These are phyloP conservation scores for Saitozyma sp. DNA, from an alignment of 768 basidiomycete genomes.

Conservation along the genomic window DNA sequence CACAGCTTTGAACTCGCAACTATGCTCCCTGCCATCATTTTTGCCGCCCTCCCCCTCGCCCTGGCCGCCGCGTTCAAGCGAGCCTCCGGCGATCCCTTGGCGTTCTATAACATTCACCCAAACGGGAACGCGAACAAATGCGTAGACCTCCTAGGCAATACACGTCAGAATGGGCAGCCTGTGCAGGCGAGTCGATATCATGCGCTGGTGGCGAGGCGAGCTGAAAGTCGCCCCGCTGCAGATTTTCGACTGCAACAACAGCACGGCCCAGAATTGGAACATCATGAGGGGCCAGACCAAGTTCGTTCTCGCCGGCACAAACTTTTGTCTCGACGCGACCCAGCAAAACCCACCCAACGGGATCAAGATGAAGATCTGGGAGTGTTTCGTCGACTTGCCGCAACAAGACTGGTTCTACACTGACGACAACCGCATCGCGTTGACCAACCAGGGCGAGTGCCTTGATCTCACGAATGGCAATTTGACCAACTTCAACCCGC, in stretches of 20 bases:
- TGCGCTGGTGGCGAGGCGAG: too few species aligned
- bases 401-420: constrained; percentile 40
- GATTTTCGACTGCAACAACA: constrained; percentile 36
- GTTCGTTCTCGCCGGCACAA: constrained; percentile 29
- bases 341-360: constrained; percentile 23
- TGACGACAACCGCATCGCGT: constrained; percentile 27
- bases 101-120: too few species aligned
- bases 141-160: too few species aligned
- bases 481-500: constrained; percentile 3
- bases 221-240: constrained; percentile 3
- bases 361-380: constrained; percentile 36
- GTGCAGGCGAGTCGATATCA: too few species aligned
- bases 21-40: too few species aligned
- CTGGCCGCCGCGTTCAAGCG: too few species aligned
- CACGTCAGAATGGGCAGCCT: too few species aligned
- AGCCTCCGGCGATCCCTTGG: too few species aligned
- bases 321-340: constrained; percentile 40
- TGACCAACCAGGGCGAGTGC: constrained; percentile 23
- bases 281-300: constrained; percentile 19
- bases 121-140: too few species aligned
- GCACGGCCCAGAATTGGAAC: constrained; percentile 27
- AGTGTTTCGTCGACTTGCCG: constrained; percentile 28
- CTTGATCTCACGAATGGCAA: constrained; percentile 25
- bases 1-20: too few species aligned
- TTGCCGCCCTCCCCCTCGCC: too few species aligned